phyloP scores from a whole-genome alignment of 257 asterid species.

The Scutellaria baicalensis region DNA sequence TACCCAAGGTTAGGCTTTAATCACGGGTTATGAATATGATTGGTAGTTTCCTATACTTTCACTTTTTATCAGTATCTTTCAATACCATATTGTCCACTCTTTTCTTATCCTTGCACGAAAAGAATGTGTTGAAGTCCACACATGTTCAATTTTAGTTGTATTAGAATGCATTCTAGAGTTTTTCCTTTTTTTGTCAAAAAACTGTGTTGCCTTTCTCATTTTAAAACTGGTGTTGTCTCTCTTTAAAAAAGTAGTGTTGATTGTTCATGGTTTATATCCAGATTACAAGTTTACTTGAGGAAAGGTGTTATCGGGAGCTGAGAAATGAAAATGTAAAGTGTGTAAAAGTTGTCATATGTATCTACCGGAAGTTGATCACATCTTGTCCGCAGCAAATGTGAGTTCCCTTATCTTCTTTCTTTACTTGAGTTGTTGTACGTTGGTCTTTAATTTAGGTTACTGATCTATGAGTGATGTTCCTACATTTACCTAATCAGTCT shows the following conservation, averaged over 20 bases:
- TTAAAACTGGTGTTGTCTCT: neutral
- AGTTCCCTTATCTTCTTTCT: conserved; percentile 29
- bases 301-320: conserved; percentile 65
- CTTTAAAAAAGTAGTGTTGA: conserved; percentile 2
- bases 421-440: conserved; percentile 6
- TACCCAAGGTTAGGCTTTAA: conserved; percentile 59
- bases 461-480: neutral
- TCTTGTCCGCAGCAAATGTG: conserved; percentile 77
- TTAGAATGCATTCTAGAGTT: neutral
- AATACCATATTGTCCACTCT: neutral
- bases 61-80: neutral
- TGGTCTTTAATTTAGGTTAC: conserved; percentile 3
- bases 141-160: neutral
- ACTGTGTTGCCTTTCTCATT: conserved; percentile 1
- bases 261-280: conserved; percentile 21
- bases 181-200: neutral
- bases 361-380: conserved; percentile 56
- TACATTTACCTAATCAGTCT: conserved; percentile 7
- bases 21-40: neutral
- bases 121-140: neutral
- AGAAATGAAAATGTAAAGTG: conserved; percentile 47
- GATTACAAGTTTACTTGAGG: conserved; percentile 74
- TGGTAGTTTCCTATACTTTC: neutral
- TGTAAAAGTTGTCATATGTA: conserved; percentile 57
- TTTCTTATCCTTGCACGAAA: neutral